Conservation (phyloP, 495 filamentous ascomycete genomes). For the Aspergillus haitiensis region DNA sequence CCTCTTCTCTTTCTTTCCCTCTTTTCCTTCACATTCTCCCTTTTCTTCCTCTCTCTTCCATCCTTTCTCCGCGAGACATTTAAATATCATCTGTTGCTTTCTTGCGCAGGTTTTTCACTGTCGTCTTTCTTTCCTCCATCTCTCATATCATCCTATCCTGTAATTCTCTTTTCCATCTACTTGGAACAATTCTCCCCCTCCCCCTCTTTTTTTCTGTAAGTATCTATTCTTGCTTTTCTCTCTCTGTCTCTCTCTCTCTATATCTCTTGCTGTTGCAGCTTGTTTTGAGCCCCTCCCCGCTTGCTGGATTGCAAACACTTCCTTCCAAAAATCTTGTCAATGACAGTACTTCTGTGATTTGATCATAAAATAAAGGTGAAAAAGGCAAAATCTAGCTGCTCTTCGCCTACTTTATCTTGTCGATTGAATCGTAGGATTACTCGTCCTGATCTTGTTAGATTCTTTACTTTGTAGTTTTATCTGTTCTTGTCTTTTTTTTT, state of each 20-base stretch:
- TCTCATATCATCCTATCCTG: neutral
- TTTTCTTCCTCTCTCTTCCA: slow-evolving; percentile 6
- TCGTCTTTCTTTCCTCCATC: neutral
- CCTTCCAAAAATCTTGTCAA: too few species aligned
- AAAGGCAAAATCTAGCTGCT: too few species aligned
- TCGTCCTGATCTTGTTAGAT: too few species aligned
- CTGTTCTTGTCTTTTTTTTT: slow-evolving; percentile 7
- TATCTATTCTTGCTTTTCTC: slow-evolving; percentile 7
- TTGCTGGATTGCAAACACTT: too few species aligned
- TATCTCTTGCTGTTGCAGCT: neutral
- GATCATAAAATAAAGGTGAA: too few species aligned
- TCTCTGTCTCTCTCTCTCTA: slow-evolving; percentile 9
- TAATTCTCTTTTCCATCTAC: slow-evolving; percentile 3
- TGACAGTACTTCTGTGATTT: too few species aligned
- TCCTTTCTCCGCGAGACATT: neutral
- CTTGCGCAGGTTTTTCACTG: slow-evolving; percentile 2
- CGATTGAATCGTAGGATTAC: too few species aligned
- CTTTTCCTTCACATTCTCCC: slow-evolving; percentile 7
- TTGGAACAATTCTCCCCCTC: neutral
- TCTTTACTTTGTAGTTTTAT: too few species aligned
- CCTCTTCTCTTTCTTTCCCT: slow-evolving; percentile 15
- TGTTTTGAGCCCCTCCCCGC: too few species aligned
- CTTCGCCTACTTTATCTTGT: too few species aligned
- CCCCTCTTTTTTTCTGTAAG: slow-evolving; percentile 17
- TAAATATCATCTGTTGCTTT: slow-evolving; percentile 11